Percentiles rank a stretch among this genome's conserved stretches.
phyloP scores from a whole-genome alignment of 2,329 filamentous ascomycete genomes.

The Xylaria hypoxylon region DNA sequence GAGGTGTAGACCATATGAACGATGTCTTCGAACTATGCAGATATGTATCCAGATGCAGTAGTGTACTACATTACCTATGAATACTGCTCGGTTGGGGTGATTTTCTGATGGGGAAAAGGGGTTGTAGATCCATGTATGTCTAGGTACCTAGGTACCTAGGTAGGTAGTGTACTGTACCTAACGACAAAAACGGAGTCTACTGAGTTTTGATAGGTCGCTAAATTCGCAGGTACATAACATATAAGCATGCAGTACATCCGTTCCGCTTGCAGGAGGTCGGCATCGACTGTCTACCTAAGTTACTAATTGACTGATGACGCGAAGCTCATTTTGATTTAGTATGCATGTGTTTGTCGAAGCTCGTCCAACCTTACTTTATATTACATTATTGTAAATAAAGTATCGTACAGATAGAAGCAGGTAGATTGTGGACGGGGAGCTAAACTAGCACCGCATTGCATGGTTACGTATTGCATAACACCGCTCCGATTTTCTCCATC shows the following conservation, averaged over 20 bases:
- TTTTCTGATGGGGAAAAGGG: constrained; percentile 15
- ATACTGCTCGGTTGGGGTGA: background rate
- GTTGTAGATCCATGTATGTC: constrained; percentile 15
- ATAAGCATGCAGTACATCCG: constrained; percentile 12
- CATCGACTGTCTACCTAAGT: background rate
- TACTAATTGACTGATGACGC: constrained; percentile 4
- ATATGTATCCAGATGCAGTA: background rate
- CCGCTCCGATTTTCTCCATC: background rate
- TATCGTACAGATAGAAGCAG: too few species aligned
- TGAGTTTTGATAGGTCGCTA: constrained; percentile 7
- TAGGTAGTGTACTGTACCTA: too few species aligned
- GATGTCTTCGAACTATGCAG: constrained; percentile 1
- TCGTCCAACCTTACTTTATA: constrained; percentile 6
- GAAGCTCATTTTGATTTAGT: constrained; percentile 8
- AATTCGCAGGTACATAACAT: constrained; percentile 17
- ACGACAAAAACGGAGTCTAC: background rate
- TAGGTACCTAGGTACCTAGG: too few species aligned
- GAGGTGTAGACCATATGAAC: too few species aligned
- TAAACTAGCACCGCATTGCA: constrained; percentile 13
- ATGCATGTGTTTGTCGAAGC: constrained; percentile 17
- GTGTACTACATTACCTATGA: too few species aligned
- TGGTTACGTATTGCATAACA: background rate
- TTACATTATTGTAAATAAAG: too few species aligned
- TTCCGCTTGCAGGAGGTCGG: background rate
- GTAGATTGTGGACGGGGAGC: background rate